A percentile compares a stretch with the other conserved stretches of the same genome.
phyloP scores from a whole-genome alignment of 768 basidiomycete genomes.

The Botryobasidium botryosum region DNA sequence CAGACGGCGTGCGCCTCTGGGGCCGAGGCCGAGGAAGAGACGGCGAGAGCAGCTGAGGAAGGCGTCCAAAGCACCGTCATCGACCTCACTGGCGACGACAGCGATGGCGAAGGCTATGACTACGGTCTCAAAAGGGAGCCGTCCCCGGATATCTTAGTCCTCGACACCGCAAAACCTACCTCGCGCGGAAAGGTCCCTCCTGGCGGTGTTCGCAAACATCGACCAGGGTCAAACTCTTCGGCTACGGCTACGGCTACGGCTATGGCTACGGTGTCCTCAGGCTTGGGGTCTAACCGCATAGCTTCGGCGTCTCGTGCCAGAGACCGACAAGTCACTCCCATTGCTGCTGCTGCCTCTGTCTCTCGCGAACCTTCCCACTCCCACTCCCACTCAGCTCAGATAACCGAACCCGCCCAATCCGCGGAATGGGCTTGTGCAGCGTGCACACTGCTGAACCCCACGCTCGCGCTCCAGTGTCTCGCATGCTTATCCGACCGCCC shows the following conservation, averaged over 20 bases:
- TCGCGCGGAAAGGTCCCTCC: constrained; percentile 12
- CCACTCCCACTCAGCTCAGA: background rate
- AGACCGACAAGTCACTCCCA: background rate
- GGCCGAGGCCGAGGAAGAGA: constrained; percentile 36
- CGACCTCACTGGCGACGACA: constrained; percentile 34
- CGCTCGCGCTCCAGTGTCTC: constrained; percentile 35
- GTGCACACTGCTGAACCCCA: constrained; percentile 53
- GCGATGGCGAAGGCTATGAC: constrained; percentile 29
- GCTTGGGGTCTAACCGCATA: background rate
- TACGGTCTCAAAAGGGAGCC: too few species aligned
- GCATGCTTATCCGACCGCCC: constrained; percentile 34
- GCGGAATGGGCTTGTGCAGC: constrained; percentile 21
- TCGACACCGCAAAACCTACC: constrained; percentile 15
- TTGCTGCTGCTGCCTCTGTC: background rate
- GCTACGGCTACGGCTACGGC: background rate
- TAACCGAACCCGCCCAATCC: background rate
- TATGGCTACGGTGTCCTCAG: background rate
- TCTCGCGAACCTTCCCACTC: background rate
- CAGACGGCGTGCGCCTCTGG: constrained; percentile 61
- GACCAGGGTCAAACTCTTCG: constrained; percentile 1
- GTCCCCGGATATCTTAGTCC: constrained; percentile 18
- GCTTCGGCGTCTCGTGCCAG: background rate
- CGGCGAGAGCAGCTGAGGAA: constrained; percentile 48
- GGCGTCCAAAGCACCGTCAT: constrained; percentile 24
- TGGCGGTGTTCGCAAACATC: background rate